Base-by-base conservation (phyloP, 2,329 filamentous ascomycete genomes). In the Plectosphaerella sp. region DNA sequence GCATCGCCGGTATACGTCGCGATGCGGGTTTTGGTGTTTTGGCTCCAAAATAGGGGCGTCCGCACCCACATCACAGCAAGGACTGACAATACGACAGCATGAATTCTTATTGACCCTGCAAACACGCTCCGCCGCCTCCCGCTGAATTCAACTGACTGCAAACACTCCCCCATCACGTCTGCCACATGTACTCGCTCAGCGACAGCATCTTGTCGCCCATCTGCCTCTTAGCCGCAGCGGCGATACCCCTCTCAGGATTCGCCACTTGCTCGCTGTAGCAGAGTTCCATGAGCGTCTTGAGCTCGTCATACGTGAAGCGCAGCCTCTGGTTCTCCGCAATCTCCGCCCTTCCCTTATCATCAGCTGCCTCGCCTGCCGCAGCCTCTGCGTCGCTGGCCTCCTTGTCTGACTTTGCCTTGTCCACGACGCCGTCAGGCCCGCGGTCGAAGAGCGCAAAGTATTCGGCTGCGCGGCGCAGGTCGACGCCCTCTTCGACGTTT, bases 401-500 rank as follows among this genome's bases (percentile, higher is more conserved):
- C 63, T 82, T 78, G 48, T 74, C 73, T 54, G 77, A 73, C 66
- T 78, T 83, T 5, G 86, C 86, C 64, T 82, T 78, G 42, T 74
- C 73, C 3, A 91, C 74, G 52, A 91, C 82, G 10, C 75, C 79
- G 47, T 89, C 86, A 0, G 84, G 74, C 0, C 88, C 88, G 45
- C 74, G 71, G 43, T 79, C 79, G 61, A 89, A 91, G 37, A 93
- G 67, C 18, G 79, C 77, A 63, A 85, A 92, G 71, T 88, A 93
- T 53, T 81, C 78, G 18, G 82, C 79, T 1, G 86, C 82, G 36
- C 82, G 74, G 4, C 77, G 75, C 25, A 93, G 74, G 52, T 81
- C 78, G 3, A 89, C 86, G 9, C 80, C 80, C 2, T 82, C 77
- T 68, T 94, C 91, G 50, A 99, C 86, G 59, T 96, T 96, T 74